Percentiles rank a stretch among this genome's conserved stretches.
These are phyloP conservation scores for Cytospora paraplurivora DNA, from an alignment of 2,329 filamentous ascomycete genomes.

Conservation along the genomic window DNA sequence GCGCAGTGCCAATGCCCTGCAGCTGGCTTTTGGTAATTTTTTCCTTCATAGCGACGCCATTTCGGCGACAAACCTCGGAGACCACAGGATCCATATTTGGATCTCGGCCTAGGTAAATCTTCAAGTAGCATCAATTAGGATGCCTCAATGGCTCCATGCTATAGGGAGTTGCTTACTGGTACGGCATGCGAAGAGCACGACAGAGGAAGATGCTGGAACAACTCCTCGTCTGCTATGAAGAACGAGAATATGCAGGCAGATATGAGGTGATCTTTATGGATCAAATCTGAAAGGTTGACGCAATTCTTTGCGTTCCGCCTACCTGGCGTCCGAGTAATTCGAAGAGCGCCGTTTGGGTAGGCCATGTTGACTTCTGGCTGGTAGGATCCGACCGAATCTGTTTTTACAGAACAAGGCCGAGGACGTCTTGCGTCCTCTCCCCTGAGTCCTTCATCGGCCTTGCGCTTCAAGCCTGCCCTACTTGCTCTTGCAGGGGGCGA, in stretches of 20 bases:
- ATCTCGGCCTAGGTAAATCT: constrained; percentile 34
- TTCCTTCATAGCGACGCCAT: constrained; percentile 26
- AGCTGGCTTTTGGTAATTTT: constrained; percentile 30
- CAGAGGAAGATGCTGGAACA: constrained; percentile 30
- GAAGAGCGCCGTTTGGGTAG: constrained; percentile 33
- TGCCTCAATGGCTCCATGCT: neutral
- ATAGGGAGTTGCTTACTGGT: constrained; percentile 25
- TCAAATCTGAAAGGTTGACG: constrained; percentile 32
- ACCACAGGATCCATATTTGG: constrained; percentile 30
- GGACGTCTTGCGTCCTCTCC: constrained; percentile 1
- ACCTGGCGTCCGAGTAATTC: constrained; percentile 35
- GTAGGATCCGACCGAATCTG: neutral
- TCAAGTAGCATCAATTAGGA: neutral
- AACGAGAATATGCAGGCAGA: constrained; percentile 34
- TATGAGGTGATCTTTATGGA: constrained; percentile 31
- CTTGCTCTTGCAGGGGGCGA: neutral
- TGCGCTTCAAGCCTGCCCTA: neutral
- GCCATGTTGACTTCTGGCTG: constrained; percentile 20
- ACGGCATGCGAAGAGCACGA: constrained; percentile 27
- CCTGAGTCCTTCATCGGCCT: neutral
- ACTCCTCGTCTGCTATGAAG: constrained; percentile 32
- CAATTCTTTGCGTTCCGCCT: constrained; percentile 33
- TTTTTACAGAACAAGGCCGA: neutral
- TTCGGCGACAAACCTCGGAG: constrained; percentile 18
- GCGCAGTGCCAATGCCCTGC: constrained; percentile 24